Evolutionary conservation across 164 flowering plant species (phyloP).

Genomic region (Piper longum): DNA sequence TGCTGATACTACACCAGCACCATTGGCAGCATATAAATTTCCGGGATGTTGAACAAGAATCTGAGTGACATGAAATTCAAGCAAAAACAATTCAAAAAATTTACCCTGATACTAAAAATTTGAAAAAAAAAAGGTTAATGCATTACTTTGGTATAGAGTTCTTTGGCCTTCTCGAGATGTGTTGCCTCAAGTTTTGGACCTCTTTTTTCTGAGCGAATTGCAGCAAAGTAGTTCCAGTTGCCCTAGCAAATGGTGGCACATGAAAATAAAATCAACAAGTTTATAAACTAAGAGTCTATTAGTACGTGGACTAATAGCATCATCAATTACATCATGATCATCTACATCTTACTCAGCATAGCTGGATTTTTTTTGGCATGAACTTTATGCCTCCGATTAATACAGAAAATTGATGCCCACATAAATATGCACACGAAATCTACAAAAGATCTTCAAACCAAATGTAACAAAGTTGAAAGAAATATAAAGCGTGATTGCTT

Average conservation of each 20-base stretch:
- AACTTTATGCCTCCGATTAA: too few relatives aligned
- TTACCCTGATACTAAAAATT: not conserved
- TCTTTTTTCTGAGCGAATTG: conserved; percentile 79
- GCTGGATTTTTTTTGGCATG: too few relatives aligned
- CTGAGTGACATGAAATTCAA: conserved; percentile 17
- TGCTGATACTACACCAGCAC: conserved; percentile 82
- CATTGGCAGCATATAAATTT: conserved; percentile 95
- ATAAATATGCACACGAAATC: too few relatives aligned
- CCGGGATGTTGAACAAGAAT: conserved; percentile 62
- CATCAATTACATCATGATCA: too few relatives aligned
- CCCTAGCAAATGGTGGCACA: conserved; percentile 34
- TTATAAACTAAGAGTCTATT: too few relatives aligned
- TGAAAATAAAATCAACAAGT: conserved; percentile 3
- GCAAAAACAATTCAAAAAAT: not conserved
- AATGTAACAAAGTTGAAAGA: not conserved
- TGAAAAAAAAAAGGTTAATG: not conserved
- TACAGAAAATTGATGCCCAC: too few relatives aligned
- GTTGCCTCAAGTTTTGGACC: conserved; percentile 91
- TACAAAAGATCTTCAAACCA: too few relatives aligned
- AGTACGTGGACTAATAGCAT: too few relatives aligned
- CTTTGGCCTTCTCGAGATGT: conserved; percentile 94
- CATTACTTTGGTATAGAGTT: conserved; percentile 68
- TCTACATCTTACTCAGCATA: too few relatives aligned
- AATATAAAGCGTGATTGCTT: not conserved
- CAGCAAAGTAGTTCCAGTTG: conserved; percentile 98